Evolutionary conservation across 306 rosid genomes (phyloP).

Genomic region (Medicago lupulina): DNA sequence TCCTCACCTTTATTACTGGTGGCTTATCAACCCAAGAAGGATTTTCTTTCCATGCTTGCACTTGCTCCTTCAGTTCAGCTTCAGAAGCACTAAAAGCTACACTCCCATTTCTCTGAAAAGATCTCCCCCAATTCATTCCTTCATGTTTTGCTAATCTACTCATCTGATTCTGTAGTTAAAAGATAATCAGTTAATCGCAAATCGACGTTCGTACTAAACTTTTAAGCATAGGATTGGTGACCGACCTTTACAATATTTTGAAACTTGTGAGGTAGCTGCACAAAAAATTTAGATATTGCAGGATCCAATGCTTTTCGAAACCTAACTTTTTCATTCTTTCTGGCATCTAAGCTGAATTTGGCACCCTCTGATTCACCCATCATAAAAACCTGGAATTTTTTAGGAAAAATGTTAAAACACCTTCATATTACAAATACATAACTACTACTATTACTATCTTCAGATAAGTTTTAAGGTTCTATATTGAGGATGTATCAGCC

Average conservation of each 20-base stretch:
- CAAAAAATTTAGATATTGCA: slow-evolving; percentile 63
- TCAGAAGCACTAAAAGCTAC: slow-evolving; percentile 53
- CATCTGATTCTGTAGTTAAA: slow-evolving; percentile 64
- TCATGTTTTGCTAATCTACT: slow-evolving; percentile 61
- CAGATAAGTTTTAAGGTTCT: not conserved
- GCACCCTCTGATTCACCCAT: slow-evolving; percentile 65
- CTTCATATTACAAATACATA: slow-evolving; percentile 21
- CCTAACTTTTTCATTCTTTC: slow-evolving; percentile 53
- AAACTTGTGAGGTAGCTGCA: slow-evolving; percentile 71
- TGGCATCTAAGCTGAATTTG: slow-evolving; percentile 45
- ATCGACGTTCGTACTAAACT: slow-evolving; percentile 24
- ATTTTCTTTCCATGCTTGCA: slow-evolving; percentile 87
- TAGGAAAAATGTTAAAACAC: slow-evolving; percentile 17
- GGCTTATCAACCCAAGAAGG: slow-evolving; percentile 86
- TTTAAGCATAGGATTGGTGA: slow-evolving; percentile 23
- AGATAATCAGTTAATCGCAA: not conserved
- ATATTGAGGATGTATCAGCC: not conserved
- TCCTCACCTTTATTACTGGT: slow-evolving; percentile 69
- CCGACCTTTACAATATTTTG: slow-evolving; percentile 74
- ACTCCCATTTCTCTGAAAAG: slow-evolving; percentile 44
- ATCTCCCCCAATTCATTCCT: slow-evolving; percentile 45
- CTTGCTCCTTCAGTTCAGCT: slow-evolving; percentile 77
- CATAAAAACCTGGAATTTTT: slow-evolving; percentile 48
- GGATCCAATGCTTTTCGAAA: slow-evolving; percentile 51
- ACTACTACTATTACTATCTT: not conserved